phyloP scores from a whole-genome alignment of 495 filamentous ascomycete species.

The Penicillium canariense region DNA sequence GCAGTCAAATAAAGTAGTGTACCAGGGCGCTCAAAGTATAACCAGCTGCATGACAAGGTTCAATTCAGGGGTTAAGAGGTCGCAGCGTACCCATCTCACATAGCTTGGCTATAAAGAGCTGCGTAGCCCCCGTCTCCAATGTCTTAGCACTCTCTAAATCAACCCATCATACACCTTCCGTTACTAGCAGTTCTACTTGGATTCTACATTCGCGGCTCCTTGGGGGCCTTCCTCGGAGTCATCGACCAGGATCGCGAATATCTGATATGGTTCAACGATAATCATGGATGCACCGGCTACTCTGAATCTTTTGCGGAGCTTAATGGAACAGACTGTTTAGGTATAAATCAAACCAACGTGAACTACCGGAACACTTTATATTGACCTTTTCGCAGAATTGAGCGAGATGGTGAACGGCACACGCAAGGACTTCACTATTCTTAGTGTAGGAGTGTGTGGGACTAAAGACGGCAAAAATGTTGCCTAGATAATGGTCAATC shows the following conservation, averaged over 20 bases:
- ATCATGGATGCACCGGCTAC: conserved; percentile 11
- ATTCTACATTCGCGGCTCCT: background rate
- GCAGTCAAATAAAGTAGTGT: no score
- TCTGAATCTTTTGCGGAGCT: conserved; percentile 10
- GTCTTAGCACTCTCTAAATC: background rate
- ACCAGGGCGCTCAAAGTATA: no score
- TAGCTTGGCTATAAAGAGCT: background rate
- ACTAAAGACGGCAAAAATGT: background rate
- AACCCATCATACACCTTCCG: background rate
- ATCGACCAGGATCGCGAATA: conserved; percentile 3
- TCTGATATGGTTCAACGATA: conserved; percentile 13
- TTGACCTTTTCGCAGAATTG: background rate
- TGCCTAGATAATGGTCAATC: conserved; percentile 1
- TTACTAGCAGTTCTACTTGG: background rate
- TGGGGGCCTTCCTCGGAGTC: background rate
- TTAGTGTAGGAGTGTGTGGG: background rate
- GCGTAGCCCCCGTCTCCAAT: background rate
- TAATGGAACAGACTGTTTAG: conserved; percentile 8
- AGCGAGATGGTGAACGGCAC: background rate
- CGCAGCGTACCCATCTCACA: background rate
- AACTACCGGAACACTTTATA: background rate
- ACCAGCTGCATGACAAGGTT: no score
- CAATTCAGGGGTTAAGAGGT: background rate
- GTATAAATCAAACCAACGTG: background rate
- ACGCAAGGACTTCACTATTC: background rate